phyloP scores from a whole-genome alignment of 1,284 basidiomycete species.

The Apiotrichum siamense region DNA sequence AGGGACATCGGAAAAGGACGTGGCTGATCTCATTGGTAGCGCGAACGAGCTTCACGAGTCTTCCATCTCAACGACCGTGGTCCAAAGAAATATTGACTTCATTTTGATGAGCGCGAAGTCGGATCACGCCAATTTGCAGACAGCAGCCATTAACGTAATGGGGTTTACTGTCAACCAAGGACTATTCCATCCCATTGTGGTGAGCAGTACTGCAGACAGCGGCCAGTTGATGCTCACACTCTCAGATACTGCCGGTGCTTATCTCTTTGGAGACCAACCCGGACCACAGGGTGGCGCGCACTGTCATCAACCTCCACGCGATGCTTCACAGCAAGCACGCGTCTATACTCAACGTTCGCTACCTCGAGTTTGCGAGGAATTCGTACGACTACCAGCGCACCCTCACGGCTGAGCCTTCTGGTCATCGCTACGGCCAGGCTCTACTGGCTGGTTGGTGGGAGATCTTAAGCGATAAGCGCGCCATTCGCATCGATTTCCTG shows the following conservation, averaged over 20 bases:
- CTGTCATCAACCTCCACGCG: slow-evolving; percentile 74
- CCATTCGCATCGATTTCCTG: slow-evolving; percentile 75
- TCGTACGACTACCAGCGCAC: slow-evolving; percentile 78
- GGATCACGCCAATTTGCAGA: slow-evolving; percentile 63
- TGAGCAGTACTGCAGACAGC: too few species aligned
- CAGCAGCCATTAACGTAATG: slow-evolving; percentile 81
- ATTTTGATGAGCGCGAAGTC: slow-evolving; percentile 78
- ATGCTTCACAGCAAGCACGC: slow-evolving; percentile 83
- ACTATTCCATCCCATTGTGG: slow-evolving; percentile 85
- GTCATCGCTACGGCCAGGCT: slow-evolving; percentile 49
- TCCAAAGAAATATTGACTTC: slow-evolving; percentile 80
- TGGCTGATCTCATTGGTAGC: slow-evolving; percentile 89
- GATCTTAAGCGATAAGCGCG: slow-evolving; percentile 81
- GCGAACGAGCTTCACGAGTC: slow-evolving; percentile 92
- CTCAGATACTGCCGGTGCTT: slow-evolving; percentile 81
- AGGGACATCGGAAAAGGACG: slow-evolving; percentile 54
- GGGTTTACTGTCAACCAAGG: slow-evolving; percentile 91
- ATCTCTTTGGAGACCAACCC: slow-evolving; percentile 86
- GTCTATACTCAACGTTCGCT: slow-evolving; percentile 79
- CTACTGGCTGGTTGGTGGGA: slow-evolving; percentile 84
- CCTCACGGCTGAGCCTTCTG: slow-evolving; percentile 46
- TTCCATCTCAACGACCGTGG: slow-evolving; percentile 83
- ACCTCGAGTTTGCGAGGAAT: slow-evolving; percentile 66
- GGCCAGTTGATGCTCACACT: too few species aligned
- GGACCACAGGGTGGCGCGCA: slow-evolving; percentile 57